Evolutionary conservation across 2,329 filamentous ascomycete species (phyloP), one percentile per base, ranked within the genome.

Genomic region (Cladosporium sp.): DNA sequence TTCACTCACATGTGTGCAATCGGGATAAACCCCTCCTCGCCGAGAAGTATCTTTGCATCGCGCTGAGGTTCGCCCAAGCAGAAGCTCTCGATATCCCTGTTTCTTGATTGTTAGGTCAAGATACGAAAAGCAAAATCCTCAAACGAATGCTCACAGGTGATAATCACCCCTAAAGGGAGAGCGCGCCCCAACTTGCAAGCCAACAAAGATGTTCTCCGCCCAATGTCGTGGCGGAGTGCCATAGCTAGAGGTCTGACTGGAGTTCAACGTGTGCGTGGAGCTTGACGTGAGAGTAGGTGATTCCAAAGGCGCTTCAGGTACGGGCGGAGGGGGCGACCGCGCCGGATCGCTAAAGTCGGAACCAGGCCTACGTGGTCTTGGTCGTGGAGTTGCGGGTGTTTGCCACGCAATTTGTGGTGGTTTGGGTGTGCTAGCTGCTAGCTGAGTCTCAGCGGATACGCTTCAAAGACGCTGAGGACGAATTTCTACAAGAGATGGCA

Each of bases 141-240:
- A 27, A 5, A 9, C 22, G 9, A 27, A 5, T 27, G 37, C 32
- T n/a, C 12, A 36, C 32, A 36, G n/a, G 7, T 36, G 32, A n/a
- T 36, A 36, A 36, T n/a, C 32, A 11, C 32, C 32, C 7, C 32
- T n/a, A 15, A 36, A 36, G 4, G 32, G 15, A 15, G 32, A n/a
- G 12, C 32, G 32, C 32, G 15, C 32, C 12, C 32, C 32, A 15
- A 7, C 13, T 15, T 36, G 32, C 12, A 15, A 56, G 11, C 71
- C 72, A 53, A 73, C 70, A 39, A 72, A 74, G 11, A 75, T 67
- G 41, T 69, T 65, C 52, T 66, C 65, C 1, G 68, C 70, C 73
- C 73, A 76, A 52, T 76, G 72, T 8, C 39, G 32, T 19, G 40
- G 24, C n/a, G 49, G 37, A 29, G 47, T 29, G 22, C 54, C 55